Percentiles rank a stretch among this genome's conserved stretches.
phyloP scores from a whole-genome alignment of 1,284 basidiomycete genomes.

The Rhizoctonia solani region DNA sequence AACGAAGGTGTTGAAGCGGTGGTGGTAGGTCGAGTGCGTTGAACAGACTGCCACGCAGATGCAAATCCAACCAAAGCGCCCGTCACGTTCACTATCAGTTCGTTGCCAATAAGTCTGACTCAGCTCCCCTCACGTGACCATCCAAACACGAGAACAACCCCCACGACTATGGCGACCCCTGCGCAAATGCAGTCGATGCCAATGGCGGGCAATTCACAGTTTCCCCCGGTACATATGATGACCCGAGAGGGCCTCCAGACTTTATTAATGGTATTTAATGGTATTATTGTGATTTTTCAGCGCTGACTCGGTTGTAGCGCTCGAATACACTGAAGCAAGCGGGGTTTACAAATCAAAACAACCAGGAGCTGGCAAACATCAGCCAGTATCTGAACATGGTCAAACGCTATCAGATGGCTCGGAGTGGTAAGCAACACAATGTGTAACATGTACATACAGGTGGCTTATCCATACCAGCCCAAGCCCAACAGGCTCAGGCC shows the following conservation, averaged over 20 bases:
- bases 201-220: conserved; percentile 13
- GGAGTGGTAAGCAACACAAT: conserved; percentile 17
- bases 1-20: not conserved
- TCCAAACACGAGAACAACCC: conserved; percentile 5
- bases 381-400: conserved; percentile 39
- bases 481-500: conserved; percentile 16
- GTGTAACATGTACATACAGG: conserved; percentile 4
- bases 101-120: too few relatives aligned
- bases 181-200: not conserved
- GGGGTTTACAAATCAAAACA: conserved; percentile 46
- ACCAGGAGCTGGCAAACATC: conserved; percentile 46
- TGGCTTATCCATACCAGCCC: conserved; percentile 1
- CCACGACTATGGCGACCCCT: conserved; percentile 21
- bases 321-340: conserved; percentile 47
- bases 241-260: conserved; percentile 21
- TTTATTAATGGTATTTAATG: not conserved
- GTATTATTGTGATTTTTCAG: conserved; percentile 8
- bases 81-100: too few relatives aligned
- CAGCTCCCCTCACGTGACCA: conserved; percentile 10
- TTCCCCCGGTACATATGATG: conserved; percentile 20
- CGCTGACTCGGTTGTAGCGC: conserved; percentile 39
- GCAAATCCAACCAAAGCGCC: conserved; percentile 1
- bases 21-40: conserved; percentile 15
- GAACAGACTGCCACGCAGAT: conserved; percentile 14
- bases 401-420: conserved; percentile 42